These are phyloP conservation scores for Tagetes erecta DNA, from an alignment of 129 eudicot genomes.

Conservation along the genomic window DNA sequence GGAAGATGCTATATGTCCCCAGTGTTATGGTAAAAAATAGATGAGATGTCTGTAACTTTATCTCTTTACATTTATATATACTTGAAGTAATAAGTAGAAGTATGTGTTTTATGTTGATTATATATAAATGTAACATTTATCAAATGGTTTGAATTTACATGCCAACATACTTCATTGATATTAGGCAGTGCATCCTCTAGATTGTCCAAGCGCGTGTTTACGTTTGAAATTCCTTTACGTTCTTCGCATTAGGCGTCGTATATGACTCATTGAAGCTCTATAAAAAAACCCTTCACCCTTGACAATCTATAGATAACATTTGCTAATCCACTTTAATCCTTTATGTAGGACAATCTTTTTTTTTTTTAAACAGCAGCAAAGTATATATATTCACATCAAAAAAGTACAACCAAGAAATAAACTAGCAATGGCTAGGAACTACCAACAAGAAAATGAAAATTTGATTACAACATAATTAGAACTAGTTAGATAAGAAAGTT, in stretches of 20 bases:
- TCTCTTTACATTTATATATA: neutral
- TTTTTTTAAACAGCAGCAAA: no score
- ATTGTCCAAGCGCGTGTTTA: no score
- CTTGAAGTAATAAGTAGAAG: neutral
- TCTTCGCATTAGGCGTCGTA: no score
- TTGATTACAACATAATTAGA: no score
- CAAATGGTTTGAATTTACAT: neutral
- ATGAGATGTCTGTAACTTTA: constrained; percentile 4
- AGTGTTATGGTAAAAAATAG: constrained; percentile 20
- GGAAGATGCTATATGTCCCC: constrained; percentile 1
- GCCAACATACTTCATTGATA: neutral
- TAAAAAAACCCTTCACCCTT: neutral
- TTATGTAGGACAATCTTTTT: neutral
- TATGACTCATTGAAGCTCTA: neutral
- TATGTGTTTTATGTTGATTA: neutral
- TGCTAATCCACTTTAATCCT: neutral
- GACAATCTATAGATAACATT: neutral
- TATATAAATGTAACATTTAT: neutral
- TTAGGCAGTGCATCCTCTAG: neutral
- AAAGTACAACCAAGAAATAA: no score
- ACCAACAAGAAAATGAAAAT: no score
- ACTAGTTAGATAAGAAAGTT: no score
- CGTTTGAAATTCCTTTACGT: no score
- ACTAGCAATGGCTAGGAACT: no score
- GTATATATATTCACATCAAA: no score